Evolutionary conservation across 331 rosid genomes (phyloP), one percentile per base, ranked within the genome.

Genomic region (Ulmus americana): DNA sequence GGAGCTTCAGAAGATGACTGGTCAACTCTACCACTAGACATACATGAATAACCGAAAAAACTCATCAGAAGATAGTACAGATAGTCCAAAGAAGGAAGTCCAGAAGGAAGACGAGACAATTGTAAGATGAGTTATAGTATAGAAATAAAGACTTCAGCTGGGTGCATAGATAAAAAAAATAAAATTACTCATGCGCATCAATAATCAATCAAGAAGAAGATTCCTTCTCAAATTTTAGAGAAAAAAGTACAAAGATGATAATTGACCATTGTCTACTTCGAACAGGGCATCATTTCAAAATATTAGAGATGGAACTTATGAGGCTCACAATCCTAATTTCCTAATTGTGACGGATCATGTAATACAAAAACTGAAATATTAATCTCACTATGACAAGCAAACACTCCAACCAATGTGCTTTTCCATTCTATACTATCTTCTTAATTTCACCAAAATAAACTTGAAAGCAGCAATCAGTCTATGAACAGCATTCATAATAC

Each of bases 1-100:
- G 73, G 18, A 91, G 90, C 78, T 82, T 88, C 70, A 82, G 81
- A 82, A 72, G 81, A 67, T 82, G 83, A 88, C 28, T 9, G 15
- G 55, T 63, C 67, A 20, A 49, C 54, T 35, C 58, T 28, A 35
- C 61, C 70, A 38, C 44, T 71, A 63, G 28, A 20, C 16, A 61
- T 55, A 35, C 65, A 64, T 40, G 44, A 65, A 48, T 13, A 44
- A 65, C 47, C 38, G 35, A 35, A 48, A 60, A 61, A 41, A 50
- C 39, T n/a, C 60, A 76, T 49, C 58, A 58, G 52, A 55, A 22
- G 44, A 59, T 64, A 22, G 55, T 46, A 65, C 64, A 55, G 61
- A 40, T 28, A 39, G 44, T 45, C 13, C 11, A 10, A 22, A 11
- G 49, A 50, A 47, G n/a, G 51, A 20, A 39, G 69, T 43, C 39